A percentile compares a stretch with the other conserved stretches of the same genome.
Conservation (phyloP, 164 flowering plant species). For the Aristolochia contorta region DNA sequence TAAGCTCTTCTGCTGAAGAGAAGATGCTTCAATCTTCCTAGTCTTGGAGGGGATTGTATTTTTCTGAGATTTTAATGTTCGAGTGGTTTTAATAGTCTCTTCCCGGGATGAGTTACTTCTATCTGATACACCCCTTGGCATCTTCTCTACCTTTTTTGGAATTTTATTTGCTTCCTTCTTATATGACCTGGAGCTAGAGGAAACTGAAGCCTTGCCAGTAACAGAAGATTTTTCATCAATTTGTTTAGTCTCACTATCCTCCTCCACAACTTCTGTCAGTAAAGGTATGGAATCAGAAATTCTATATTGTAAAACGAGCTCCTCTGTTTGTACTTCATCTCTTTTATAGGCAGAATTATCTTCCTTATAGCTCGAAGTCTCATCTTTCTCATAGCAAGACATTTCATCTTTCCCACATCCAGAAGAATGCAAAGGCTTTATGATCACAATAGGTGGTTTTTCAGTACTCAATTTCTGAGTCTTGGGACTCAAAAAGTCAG, state of each 20-base stretch:
- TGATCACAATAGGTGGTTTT: slow-evolving; percentile 65
- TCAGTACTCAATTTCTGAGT: slow-evolving; percentile 17
- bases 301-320: background rate
- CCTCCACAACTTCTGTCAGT: slow-evolving; percentile 6
- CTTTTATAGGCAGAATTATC: slow-evolving; percentile 3
- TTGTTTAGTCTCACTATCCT: slow-evolving; percentile 9
- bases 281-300: slow-evolving; percentile 11
- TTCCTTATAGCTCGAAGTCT: background rate
- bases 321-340: slow-evolving; percentile 7
- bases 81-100: slow-evolving; percentile 18
- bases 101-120: slow-evolving; percentile 17
- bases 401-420: slow-evolving; percentile 9
- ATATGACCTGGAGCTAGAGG: slow-evolving; percentile 8
- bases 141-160: slow-evolving; percentile 18
- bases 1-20: too few species aligned
- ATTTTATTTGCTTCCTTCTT: slow-evolving; percentile 21
- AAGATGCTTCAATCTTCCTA: slow-evolving; percentile 14
- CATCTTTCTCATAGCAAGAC: slow-evolving; percentile 9
- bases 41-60: slow-evolving; percentile 17
- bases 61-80: slow-evolving; percentile 16
- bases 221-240: slow-evolving; percentile 8
- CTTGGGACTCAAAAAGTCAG: slow-evolving; percentile 1
- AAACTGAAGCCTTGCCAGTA: slow-evolving; percentile 21
- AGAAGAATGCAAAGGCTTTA: slow-evolving; percentile 42
- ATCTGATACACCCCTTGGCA: slow-evolving; percentile 13